A percentile compares a stretch with the other conserved stretches of the same genome.
Evolutionary conservation across 768 basidiomycete species (phyloP).

Genomic region (Mycena polygramma): DNA sequence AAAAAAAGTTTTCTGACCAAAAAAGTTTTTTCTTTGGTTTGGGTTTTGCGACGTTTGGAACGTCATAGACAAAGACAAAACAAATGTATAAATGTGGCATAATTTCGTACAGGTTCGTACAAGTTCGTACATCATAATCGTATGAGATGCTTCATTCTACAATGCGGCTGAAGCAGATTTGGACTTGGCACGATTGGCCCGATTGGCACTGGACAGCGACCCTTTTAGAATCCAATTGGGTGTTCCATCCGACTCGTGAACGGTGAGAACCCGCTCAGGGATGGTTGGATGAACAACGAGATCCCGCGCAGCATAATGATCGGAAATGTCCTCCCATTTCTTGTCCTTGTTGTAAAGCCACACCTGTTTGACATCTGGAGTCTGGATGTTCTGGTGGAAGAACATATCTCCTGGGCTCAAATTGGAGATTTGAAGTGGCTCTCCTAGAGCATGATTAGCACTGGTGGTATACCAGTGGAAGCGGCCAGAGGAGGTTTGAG

Average conservation of each 20-base stretch:
- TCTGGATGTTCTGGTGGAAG: neutral
- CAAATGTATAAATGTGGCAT: neutral
- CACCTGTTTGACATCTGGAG: neutral
- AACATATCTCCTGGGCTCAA: neutral
- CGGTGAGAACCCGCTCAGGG: neutral
- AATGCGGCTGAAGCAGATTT: too few relatives aligned
- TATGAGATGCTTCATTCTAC: too few relatives aligned
- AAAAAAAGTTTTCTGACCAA: too few relatives aligned
- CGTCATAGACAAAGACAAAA: too few relatives aligned
- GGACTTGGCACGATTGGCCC: too few relatives aligned
- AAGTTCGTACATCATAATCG: too few relatives aligned
- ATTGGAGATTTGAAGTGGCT: neutral
- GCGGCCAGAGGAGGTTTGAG: neutral
- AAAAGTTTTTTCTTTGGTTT: too few relatives aligned
- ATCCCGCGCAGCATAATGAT: neutral
- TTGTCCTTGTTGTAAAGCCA: neutral
- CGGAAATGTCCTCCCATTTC: neutral
- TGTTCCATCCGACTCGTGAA: neutral
- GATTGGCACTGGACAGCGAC: neutral
- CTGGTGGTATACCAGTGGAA: neutral
- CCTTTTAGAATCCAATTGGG: slow-evolving; percentile 1
- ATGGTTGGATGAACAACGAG: neutral
- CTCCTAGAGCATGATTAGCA: neutral
- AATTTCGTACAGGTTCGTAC: neutral
- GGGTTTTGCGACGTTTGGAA: too few relatives aligned